A percentile compares a stretch with the other conserved stretches of the same genome.
Conservation (phyloP, 2,329 filamentous ascomycete species). For the Aspergillus sp. region DNA sequence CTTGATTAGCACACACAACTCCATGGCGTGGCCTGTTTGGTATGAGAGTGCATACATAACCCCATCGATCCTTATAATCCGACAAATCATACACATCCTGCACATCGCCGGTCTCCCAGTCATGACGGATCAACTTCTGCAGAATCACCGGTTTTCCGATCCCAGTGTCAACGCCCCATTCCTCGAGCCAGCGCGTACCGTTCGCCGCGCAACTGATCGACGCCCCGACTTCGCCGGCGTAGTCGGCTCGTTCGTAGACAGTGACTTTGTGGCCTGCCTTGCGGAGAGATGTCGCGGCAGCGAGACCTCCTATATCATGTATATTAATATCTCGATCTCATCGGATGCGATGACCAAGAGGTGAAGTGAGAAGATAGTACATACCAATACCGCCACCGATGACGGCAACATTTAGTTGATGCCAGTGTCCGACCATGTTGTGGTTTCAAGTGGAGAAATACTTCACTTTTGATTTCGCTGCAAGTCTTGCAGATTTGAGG, state of each 20-base stretch:
- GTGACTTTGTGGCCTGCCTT: conserved; percentile 20
- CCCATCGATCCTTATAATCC: conserved; percentile 25
- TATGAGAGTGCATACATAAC: not conserved
- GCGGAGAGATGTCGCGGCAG: conserved; percentile 5
- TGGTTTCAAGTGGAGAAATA: not conserved
- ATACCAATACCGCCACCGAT: not conserved
- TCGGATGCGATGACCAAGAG: no score
- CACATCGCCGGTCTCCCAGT: conserved; percentile 26
- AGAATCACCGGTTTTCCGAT: conserved; percentile 21
- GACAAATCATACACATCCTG: conserved; percentile 26
- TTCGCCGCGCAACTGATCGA: conserved; percentile 23
- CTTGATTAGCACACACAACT: no score
- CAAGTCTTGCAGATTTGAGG: no score
- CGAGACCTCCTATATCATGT: not conserved
- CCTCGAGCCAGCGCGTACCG: conserved; percentile 20
- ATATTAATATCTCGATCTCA: not conserved
- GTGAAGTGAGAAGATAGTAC: not conserved
- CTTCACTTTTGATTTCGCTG: not conserved
- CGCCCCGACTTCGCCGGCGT: conserved; percentile 22
- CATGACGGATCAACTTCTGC: conserved; percentile 30
- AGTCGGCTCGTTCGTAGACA: conserved; percentile 23
- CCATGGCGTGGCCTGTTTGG: no score
- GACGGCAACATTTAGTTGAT: not conserved
- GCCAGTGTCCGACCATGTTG: not conserved
- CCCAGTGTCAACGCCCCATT: conserved; percentile 23